phyloP scores from a whole-genome alignment of 2,329 filamentous ascomycete genomes.

The Cladophialophora bantiana region DNA sequence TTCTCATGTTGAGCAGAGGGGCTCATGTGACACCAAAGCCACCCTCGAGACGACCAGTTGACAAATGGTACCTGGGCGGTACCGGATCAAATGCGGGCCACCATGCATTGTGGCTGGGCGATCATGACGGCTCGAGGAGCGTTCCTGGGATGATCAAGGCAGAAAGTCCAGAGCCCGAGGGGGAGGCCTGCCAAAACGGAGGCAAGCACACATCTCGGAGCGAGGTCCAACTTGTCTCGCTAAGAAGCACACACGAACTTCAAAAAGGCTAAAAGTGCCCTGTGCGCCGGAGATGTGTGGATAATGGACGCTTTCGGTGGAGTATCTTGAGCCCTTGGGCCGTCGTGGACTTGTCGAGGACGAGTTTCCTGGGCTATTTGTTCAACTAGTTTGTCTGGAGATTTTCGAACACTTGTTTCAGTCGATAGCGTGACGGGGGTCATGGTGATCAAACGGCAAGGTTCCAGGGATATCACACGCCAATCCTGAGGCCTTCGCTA shows the following conservation, averaged over 20 bases:
- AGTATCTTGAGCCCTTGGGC: not conserved
- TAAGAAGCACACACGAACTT: slow-evolving; percentile 22
- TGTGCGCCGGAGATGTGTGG: slow-evolving; percentile 14
- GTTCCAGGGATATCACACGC: slow-evolving; percentile 28
- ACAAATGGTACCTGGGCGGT: slow-evolving; percentile 35
- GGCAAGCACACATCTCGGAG: slow-evolving; percentile 22
- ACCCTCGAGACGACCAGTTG: slow-evolving; percentile 27
- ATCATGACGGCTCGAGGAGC: slow-evolving; percentile 26
- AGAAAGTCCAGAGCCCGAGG: slow-evolving; percentile 1
- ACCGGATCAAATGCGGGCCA: slow-evolving; percentile 25
- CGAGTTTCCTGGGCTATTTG: slow-evolving; percentile 20
- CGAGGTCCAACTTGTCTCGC: slow-evolving; percentile 25
- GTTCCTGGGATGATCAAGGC: slow-evolving; percentile 18
- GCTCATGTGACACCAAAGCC: slow-evolving; percentile 32
- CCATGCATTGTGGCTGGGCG: slow-evolving; percentile 32
- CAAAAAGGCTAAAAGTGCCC: slow-evolving; percentile 18
- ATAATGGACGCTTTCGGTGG: slow-evolving; percentile 6
- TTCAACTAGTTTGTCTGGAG: slow-evolving; percentile 18
- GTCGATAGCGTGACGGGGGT: slow-evolving; percentile 32
- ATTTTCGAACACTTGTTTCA: slow-evolving; percentile 32
- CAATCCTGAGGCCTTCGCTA: slow-evolving; percentile 23
- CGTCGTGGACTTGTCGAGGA: slow-evolving; percentile 11
- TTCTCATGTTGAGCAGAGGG: slow-evolving; percentile 20
- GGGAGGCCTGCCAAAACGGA: not conserved
- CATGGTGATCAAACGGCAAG: slow-evolving; percentile 35